Base-by-base conservation (phyloP, 768 basidiomycete species). In the Xerocomus spinulosus region DNA sequence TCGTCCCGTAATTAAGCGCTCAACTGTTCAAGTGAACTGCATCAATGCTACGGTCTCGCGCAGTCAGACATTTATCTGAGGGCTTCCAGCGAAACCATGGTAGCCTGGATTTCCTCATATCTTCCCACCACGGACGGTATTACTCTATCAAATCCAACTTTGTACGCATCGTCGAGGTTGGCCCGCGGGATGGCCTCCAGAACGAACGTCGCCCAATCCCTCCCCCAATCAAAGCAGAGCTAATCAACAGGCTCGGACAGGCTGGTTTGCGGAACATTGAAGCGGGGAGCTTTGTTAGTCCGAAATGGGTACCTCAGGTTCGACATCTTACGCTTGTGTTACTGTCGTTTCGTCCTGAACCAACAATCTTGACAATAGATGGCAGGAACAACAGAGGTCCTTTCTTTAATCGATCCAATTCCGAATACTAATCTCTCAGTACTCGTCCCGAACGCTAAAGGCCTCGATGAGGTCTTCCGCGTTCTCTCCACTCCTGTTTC, bases 301-400 rank as follows among this genome's bases (percentile, higher is more conserved):
- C 88, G 0, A 92, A 92, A 67, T 91, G 91, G 87, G 87, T 94
- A 21, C 92, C 92, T 0, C 92, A 94, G 79, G 92, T 59, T 18
- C 17, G 59, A 56, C 25, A 5, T 66, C 37, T 25, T 39, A 3
- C 4, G 25, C 13, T 26, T 28, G 5, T 40, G 23, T 18, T 36
- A 21, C 18, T 30, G 23, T 17, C 10, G n/a, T 14, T 6, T 10
- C 41, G 14, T 35, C 44, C 49, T 42, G 26, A 42, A 14, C 17
- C 23, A 20, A 15, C 33, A 40, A 26, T 26, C 29, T 23, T 39
- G 15, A 15, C 23, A 15, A 48, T 53, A 95, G 90, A 92, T 95
- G 91, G 88, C 83, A 14, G 89, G 89, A 18, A 93, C 92, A 0
- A 73, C 82, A 2, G 80, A 88, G 34, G 83, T 95, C 12, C 71